Conservation (phyloP, 306 rosid species). For the Sechiopsis laciniata region DNA sequence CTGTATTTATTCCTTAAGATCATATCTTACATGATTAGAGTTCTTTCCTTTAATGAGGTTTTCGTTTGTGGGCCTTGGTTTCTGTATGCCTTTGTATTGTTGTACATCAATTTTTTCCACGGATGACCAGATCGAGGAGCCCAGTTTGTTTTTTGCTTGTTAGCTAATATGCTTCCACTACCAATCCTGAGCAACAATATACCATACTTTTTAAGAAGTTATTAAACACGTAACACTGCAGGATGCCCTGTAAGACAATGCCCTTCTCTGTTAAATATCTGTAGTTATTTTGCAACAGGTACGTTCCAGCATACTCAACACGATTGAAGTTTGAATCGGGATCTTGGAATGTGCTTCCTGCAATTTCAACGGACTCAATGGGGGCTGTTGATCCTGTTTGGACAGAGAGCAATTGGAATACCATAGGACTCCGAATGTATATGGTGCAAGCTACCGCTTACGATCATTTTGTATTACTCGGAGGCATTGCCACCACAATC, state of each 20-base stretch:
- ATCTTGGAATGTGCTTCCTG: slow-evolving; percentile 63
- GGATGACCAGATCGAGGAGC: neutral
- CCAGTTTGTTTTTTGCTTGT: neutral
- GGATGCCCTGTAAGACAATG: neutral
- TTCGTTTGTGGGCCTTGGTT: too few species aligned
- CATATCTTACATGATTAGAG: too few species aligned
- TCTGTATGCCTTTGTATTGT: too few species aligned
- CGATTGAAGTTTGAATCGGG: slow-evolving; percentile 62
- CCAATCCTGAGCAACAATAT: neutral
- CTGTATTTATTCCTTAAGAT: too few species aligned
- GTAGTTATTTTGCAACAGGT: slow-evolving; percentile 45
- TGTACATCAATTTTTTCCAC: neutral
- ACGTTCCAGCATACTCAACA: slow-evolving; percentile 90
- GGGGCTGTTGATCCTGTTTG: slow-evolving; percentile 70
- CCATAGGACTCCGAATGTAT: slow-evolving; percentile 64
- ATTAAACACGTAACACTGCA: neutral
- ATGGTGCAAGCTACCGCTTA: slow-evolving; percentile 49
- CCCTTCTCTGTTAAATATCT: slow-evolving; percentile 13
- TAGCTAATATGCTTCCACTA: neutral
- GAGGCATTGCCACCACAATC: slow-evolving; percentile 56
- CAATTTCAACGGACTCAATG: slow-evolving; percentile 66
- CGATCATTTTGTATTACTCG: slow-evolving; percentile 59
- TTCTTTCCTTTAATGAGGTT: too few species aligned
- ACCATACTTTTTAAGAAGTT: neutral
- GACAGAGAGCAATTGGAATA: slow-evolving; percentile 95